Percentiles rank a stretch among this genome's conserved stretches.
Evolutionary conservation across 768 basidiomycete genomes (phyloP).

Genomic region (Filobasidium wieringae): DNA sequence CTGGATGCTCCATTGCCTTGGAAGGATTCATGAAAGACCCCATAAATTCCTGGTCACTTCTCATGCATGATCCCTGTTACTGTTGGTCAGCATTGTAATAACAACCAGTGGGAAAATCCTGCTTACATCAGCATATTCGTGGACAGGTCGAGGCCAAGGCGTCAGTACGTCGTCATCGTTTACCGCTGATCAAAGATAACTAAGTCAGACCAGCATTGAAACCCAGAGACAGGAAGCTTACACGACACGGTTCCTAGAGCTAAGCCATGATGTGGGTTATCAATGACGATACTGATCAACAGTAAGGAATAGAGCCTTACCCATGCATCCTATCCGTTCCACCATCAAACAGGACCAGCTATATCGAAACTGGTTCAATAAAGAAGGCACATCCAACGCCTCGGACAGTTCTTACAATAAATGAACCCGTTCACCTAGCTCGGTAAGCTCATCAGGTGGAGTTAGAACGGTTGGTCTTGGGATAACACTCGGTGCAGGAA

Average conservation of each 20-base stretch:
- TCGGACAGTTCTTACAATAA: conserved; percentile 6
- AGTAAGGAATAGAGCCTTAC: background rate
- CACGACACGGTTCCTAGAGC: conserved; percentile 3
- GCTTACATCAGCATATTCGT: background rate
- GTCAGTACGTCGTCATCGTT: background rate
- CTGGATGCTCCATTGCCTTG: background rate
- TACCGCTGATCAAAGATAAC: background rate
- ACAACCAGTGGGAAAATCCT: too few relatives aligned
- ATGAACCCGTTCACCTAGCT: conserved; percentile 14
- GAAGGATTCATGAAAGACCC: background rate
- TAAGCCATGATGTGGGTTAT: background rate
- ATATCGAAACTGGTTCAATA: background rate
- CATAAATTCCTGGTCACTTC: background rate
- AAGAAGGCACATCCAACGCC: background rate
- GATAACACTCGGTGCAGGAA: background rate
- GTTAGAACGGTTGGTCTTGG: background rate
- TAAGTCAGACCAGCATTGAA: background rate
- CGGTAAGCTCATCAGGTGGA: background rate
- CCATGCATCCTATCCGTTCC: conserved; percentile 7
- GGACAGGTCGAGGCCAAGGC: conserved; percentile 7
- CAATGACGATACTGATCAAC: background rate
- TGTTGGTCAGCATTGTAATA: too few relatives aligned
- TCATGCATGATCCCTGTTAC: background rate
- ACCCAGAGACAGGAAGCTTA: background rate
- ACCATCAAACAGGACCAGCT: conserved; percentile 7